Evolutionary conservation across 2,329 filamentous ascomycete genomes (phyloP).

Genomic region (Talaromyces sp.): DNA sequence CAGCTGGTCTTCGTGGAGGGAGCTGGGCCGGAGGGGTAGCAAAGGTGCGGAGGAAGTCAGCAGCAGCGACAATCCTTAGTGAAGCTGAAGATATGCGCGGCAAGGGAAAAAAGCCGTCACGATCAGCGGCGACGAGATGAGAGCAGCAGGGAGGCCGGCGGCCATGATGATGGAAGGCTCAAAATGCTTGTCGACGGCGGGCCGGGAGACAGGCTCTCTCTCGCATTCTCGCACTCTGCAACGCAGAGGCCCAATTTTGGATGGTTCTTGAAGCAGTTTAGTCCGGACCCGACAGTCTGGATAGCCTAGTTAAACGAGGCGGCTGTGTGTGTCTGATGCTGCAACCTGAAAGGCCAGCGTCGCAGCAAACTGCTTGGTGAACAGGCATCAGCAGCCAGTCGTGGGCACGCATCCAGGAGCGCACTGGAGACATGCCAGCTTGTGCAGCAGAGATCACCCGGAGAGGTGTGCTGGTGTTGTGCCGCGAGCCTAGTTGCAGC

Average conservation of each 20-base stretch:
- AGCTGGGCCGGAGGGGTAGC: conserved; percentile 3
- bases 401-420: background rate
- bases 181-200: conserved; percentile 3
- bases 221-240: conserved; percentile 6
- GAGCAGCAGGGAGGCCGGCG: background rate
- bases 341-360: conserved; percentile 25
- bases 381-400: conserved; percentile 1
- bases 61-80: background rate
- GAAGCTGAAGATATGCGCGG: conserved; percentile 4
- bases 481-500: background rate
- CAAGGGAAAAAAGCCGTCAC: background rate
- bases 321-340: conserved; percentile 26
- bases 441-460: background rate
- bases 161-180: conserved; percentile 2
- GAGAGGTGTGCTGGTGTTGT: background rate
- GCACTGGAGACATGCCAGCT: background rate
- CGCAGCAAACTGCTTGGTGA: conserved; percentile 13
- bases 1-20: conserved; percentile 8
- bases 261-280: conserved; percentile 18
- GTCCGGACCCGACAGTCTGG: conserved; percentile 28
- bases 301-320: conserved; percentile 25
- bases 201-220: conserved; percentile 2
- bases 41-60: background rate
- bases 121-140: background rate
- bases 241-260: conserved; percentile 10